These are phyloP conservation scores for Panaeolus cyanescens DNA, from an alignment of 768 basidiomycete species.

Conservation along the genomic window DNA sequence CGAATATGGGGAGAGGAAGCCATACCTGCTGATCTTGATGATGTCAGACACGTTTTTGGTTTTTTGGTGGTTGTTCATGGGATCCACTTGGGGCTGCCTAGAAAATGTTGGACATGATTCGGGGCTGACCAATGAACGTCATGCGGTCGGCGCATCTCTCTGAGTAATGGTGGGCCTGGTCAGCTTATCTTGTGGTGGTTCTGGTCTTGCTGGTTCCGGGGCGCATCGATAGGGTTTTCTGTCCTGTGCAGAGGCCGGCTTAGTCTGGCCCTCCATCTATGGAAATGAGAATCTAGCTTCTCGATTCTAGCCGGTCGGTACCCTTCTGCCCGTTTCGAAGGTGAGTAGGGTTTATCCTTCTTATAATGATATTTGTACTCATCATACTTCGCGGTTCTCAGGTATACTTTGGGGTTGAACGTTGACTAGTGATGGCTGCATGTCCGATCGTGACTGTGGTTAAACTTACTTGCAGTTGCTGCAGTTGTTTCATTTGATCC, in stretches of 20 bases:
- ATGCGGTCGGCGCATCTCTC: neutral
- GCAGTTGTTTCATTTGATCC: neutral
- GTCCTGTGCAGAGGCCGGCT: neutral
- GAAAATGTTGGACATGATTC: neutral
- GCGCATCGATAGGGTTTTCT: neutral
- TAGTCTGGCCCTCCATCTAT: neutral
- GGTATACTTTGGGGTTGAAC: neutral
- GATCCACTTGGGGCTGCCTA: neutral
- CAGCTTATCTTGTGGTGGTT: neutral
- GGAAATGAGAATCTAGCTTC: neutral
- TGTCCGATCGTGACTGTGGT: neutral
- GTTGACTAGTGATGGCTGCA: neutral
- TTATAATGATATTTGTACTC: neutral
- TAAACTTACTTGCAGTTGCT: neutral
- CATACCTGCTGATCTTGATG: constrained; percentile 1
- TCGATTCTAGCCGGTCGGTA: neutral
- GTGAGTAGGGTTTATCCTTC: neutral
- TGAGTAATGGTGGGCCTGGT: neutral
- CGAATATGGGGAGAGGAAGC: neutral
- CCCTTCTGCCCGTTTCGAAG: neutral
- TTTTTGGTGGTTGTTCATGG: neutral
- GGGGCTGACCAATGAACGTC: neutral
- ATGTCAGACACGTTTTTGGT: constrained; percentile 1
- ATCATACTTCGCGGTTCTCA: constrained; percentile 3
- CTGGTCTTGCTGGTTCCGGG: neutral